A percentile compares a stretch with the other conserved stretches of the same genome.
Evolutionary conservation across 208 protist genomes (phyloP).

Genomic region (Cochliopodium minus): DNA sequence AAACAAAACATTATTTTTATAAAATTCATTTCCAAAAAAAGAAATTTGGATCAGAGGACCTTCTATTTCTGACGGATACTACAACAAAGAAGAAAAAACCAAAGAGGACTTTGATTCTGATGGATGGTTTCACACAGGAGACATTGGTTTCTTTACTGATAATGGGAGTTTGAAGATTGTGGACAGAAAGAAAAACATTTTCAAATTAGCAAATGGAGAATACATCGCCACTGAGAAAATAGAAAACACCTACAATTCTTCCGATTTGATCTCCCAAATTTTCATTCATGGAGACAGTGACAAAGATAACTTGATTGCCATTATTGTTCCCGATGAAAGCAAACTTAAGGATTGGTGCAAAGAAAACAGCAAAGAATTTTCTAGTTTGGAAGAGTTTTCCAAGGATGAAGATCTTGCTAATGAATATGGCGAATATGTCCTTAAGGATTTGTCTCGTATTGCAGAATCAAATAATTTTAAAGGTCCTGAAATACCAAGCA

Average conservation of each 20-base stretch:
- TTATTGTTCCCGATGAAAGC: slow-evolving; percentile 8
- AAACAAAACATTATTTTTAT: too few species aligned
- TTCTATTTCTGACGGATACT: slow-evolving; percentile 44
- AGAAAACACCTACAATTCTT: background rate
- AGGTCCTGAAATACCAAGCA: too few species aligned
- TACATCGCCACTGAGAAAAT: slow-evolving; percentile 19
- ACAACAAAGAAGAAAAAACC: slow-evolving; percentile 22
- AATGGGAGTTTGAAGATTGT: slow-evolving; percentile 16
- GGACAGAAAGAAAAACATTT: slow-evolving; percentile 24
- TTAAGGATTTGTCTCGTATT: too few species aligned
- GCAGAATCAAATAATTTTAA: too few species aligned
- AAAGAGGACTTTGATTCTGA: slow-evolving; percentile 32
- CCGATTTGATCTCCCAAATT: background rate
- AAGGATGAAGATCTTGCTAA: too few species aligned
- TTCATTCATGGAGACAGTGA: background rate
- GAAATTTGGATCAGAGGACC: slow-evolving; percentile 41
- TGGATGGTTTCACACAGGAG: slow-evolving; percentile 36
- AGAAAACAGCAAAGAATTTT: too few species aligned
- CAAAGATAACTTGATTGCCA: background rate
- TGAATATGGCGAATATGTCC: too few species aligned
- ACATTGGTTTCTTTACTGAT: slow-evolving; percentile 7
- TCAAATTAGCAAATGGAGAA: slow-evolving; percentile 22
- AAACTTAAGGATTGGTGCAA: too few species aligned
- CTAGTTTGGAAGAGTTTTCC: too few species aligned
- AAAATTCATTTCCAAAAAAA: too few species aligned